Evolutionary conservation across 345 rosid species (phyloP), one percentile per base, ranked within the genome.

Genomic region (Sisymbrium altissimum): DNA sequence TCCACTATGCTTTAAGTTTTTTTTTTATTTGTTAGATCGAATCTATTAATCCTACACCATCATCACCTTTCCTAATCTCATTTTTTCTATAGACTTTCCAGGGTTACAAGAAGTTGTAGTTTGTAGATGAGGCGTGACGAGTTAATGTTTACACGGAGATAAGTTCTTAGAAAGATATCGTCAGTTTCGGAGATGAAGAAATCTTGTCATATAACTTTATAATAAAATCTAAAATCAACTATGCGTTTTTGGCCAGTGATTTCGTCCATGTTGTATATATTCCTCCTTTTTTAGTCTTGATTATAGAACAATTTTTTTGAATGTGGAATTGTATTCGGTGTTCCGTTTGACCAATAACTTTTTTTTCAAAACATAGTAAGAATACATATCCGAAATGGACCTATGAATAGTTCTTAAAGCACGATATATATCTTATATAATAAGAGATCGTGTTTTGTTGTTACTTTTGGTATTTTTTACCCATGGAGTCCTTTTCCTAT

Each of bases 41-140:
- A 61, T 75, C 70, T 61, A 75, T 53, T 58, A 52, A 75, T 75
- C 4, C 0, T 21, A 35, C 27, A 58, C 32, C 36, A 74, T 58
- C 30, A 72, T 61, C 18, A 71, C 14, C 25, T 43, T 3, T 40
- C 35, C 35, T 38, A 40, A 48, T 52, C 53, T 39, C 0, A 17
- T 17, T 64, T 52, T 46, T 29, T 18, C 0, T 9, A 64, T 59
- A 27, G 3, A 38, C 25, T 46, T 46, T 66, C 57, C 55, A 59
- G 50, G 4, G 7, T 52, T 43, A 41, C 39, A 38, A 58, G 23
- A 43, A 17, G 17, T 41, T 49, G 41, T 18, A 17, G 23, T 72
- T n/a, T 18, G 9, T 57, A 14, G 25, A 19, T 45, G 36, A 44
- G 33, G n/a, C 13, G 48, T 61, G 50, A 62, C 35, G 13, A 40